phyloP scores from a whole-genome alignment of 2,329 filamentous ascomycete genomes.

The Tolypocladium album region DNA sequence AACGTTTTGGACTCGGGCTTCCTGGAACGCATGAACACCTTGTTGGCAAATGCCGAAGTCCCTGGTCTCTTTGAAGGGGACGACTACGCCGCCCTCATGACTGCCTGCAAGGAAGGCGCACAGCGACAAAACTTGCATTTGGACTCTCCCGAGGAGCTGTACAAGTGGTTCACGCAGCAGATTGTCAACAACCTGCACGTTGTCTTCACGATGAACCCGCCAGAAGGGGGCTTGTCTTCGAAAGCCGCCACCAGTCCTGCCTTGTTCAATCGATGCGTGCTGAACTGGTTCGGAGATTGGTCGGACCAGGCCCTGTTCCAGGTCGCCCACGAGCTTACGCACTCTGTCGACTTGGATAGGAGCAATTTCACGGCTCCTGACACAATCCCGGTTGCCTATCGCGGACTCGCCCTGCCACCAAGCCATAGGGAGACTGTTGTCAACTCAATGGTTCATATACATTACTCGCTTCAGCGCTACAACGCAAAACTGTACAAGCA shows the following conservation, averaged over 20 bases:
- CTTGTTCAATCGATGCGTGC: constrained; percentile 97
- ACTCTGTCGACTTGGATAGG: constrained; percentile 90
- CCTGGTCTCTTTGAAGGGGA: constrained; percentile 98
- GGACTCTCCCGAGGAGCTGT: constrained; percentile 97
- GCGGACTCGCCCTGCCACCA: constrained; percentile 72
- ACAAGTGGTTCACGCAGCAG: constrained; percentile 99
- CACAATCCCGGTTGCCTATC: constrained; percentile 85
- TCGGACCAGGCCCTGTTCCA: constrained; percentile 98
- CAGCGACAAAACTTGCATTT: constrained; percentile 90
- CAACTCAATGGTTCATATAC: constrained; percentile 98
- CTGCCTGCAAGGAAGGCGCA: constrained; percentile 94
- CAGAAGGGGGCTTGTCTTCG: constrained; percentile 84
- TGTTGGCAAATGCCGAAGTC: constrained; percentile 98
- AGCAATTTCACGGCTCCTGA: constrained; percentile 78
- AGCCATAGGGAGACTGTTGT: constrained; percentile 86
- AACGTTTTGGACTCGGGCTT: constrained; percentile 98
- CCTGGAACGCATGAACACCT: constrained; percentile 97
- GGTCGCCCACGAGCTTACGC: constrained; percentile 88
- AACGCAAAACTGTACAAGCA: constrained; percentile 83
- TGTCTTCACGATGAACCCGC: constrained; percentile 99
- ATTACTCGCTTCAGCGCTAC: constrained; percentile 86
- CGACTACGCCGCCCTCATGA: constrained; percentile 97
- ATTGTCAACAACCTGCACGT: constrained; percentile 99
- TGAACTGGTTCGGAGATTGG: constrained; percentile 99
- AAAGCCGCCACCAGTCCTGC: constrained; percentile 97